These are phyloP conservation scores for Mycena citricolor DNA, from an alignment of 1,284 basidiomycete species.

Conservation along the genomic window DNA sequence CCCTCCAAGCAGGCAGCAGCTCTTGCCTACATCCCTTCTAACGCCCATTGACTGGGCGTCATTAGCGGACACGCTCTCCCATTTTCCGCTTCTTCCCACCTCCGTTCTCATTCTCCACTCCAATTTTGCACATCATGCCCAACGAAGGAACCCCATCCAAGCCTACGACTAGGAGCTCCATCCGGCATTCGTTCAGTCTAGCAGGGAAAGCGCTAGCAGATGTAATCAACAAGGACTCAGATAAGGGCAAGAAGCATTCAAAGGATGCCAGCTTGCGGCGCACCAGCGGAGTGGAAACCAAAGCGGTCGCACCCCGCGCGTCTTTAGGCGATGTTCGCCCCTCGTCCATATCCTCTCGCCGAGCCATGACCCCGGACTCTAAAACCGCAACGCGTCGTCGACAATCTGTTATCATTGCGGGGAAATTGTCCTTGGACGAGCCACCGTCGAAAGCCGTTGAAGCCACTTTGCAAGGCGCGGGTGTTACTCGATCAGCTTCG, in stretches of 20 bases:
- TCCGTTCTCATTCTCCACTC: conserved; percentile 3
- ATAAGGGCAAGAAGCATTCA: conserved; percentile 51
- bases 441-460: conserved; percentile 23
- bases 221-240: conserved; percentile 66
- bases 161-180: conserved; percentile 57
- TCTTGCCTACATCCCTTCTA: too few relatives aligned
- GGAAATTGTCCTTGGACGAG: conserved; percentile 30
- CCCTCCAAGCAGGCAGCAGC: too few relatives aligned
- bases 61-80: conserved; percentile 3
- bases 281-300: conserved; percentile 45
- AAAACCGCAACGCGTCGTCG: conserved; percentile 46
- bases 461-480: conserved; percentile 26
- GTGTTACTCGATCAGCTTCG: conserved; percentile 44
- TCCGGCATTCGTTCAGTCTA: conserved; percentile 70
- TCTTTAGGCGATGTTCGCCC: conserved; percentile 43
- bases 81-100: conserved; percentile 17
- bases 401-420: conserved; percentile 34
- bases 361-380: conserved; percentile 43
- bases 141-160: conserved; percentile 43
- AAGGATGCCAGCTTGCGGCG: conserved; percentile 56
- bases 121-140: conserved; percentile 42
- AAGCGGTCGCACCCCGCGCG: conserved; percentile 40
- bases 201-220: conserved; percentile 73
- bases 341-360: conserved; percentile 36
- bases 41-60: too few relatives aligned